phyloP scores from a whole-genome alignment of 768 basidiomycete species.

The Pleurotus cornucopiae region DNA sequence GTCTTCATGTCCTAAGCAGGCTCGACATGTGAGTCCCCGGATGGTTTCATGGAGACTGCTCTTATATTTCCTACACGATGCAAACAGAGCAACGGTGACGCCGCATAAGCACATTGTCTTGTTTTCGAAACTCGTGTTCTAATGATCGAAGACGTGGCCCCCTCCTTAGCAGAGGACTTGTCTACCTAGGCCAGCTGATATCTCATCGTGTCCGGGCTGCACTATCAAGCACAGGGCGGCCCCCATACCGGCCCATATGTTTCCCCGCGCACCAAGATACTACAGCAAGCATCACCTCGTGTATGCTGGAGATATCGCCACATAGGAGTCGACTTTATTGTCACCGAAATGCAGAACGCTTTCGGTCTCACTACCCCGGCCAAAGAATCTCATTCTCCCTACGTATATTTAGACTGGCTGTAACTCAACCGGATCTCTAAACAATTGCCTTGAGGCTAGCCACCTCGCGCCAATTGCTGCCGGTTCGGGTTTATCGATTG shows the following conservation, averaged over 20 bases:
- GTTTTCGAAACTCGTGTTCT: neutral
- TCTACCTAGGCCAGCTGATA: neutral
- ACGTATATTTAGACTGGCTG: neutral
- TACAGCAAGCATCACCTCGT: neutral
- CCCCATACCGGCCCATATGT: neutral
- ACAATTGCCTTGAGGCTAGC: constrained; percentile 5
- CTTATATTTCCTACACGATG: too few relatives aligned
- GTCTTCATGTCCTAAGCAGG: neutral
- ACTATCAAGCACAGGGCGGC: too few relatives aligned
- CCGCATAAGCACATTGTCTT: too few relatives aligned
- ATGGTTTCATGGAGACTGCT: too few relatives aligned
- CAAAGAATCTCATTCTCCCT: neutral
- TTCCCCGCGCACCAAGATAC: neutral
- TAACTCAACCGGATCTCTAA: constrained; percentile 2
- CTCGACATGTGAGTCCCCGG: neutral
- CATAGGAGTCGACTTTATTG: constrained; percentile 4
- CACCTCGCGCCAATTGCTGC: neutral
- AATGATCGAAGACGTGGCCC: neutral
- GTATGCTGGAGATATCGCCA: neutral
- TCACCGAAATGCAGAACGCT: neutral
- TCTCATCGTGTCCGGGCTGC: too few relatives aligned
- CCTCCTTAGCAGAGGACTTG: neutral
- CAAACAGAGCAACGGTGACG: too few relatives aligned
- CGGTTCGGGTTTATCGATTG: neutral
- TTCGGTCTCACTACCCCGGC: neutral